Conservation (phyloP, 202 grass and related monocot genomes). For the Cymbopogon flexuosus region DNA sequence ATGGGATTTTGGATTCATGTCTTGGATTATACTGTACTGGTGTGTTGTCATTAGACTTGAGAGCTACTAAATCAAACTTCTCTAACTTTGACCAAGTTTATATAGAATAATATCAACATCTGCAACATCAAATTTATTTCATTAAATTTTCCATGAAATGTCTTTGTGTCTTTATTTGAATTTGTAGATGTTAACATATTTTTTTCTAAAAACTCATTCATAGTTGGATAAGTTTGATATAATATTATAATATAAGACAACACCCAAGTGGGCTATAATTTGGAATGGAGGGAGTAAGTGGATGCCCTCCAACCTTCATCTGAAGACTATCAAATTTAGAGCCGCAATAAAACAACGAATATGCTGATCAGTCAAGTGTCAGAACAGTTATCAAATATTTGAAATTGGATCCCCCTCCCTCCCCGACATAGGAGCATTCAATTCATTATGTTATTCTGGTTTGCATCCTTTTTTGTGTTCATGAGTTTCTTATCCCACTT, state of each 20-base stretch:
- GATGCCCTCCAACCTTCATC: neutral
- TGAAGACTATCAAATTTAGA: neutral
- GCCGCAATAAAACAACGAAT: neutral
- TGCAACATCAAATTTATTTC: neutral
- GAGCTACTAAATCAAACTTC: neutral
- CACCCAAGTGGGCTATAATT: neutral
- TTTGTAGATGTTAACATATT: neutral
- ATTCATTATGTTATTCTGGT: neutral
- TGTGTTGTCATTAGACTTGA: neutral
- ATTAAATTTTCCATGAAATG: neutral
- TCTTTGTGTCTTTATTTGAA: neutral
- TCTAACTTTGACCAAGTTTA: neutral
- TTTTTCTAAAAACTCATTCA: neutral
- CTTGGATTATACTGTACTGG: neutral
- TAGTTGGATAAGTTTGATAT: neutral
- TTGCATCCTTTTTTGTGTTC: too few relatives aligned
- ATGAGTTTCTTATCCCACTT: neutral
- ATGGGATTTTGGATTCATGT: too few relatives aligned
- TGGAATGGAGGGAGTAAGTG: neutral
- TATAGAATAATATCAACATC: neutral
- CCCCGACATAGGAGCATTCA: neutral
- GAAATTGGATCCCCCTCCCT: neutral
- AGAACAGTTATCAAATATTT: neutral
- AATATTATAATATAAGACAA: neutral
- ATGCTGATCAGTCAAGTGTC: neutral